phyloP scores from a whole-genome alignment of 148 eudicot species.

The Chenopodium album region DNA sequence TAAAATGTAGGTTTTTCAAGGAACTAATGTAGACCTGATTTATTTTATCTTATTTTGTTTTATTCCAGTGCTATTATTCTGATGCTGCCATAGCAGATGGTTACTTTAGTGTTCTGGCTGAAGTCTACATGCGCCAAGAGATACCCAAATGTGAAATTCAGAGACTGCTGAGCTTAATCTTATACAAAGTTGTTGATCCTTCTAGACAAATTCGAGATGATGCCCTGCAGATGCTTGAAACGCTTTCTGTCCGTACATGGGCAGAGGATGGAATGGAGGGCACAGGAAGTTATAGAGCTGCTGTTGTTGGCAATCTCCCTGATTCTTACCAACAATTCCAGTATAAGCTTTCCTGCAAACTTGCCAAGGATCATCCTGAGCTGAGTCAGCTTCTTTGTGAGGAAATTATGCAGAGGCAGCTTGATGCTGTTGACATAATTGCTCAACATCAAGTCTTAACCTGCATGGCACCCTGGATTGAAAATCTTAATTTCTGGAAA shows the following conservation, averaged over 20 bases:
- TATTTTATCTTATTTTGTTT: conserved; percentile 10
- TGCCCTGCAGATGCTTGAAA: conserved; percentile 99
- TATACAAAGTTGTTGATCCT: conserved; percentile 98
- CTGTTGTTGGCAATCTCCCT: conserved; percentile 98
- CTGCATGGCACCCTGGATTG: conserved; percentile 99
- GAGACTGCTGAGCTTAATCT: conserved; percentile 89
- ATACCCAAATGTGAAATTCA: conserved; percentile 99
- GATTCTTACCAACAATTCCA: conserved; percentile 99
- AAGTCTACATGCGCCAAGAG: conserved; percentile 99
- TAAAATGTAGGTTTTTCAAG: neutral
- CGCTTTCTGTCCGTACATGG: conserved; percentile 95
- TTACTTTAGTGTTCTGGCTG: conserved; percentile 98
- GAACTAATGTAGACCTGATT: neutral
- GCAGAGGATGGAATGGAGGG: conserved; percentile 90
- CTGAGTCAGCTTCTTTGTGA: conserved; percentile 97
- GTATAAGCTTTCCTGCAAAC: conserved; percentile 96
- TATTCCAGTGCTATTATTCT: conserved; percentile 84
- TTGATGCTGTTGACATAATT: conserved; percentile 98
- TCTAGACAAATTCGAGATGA: conserved; percentile 99
- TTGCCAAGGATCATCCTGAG: conserved; percentile 98
- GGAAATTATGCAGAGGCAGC: conserved; percentile 99
- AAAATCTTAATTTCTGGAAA: conserved; percentile 96
- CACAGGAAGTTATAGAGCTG: conserved; percentile 94
- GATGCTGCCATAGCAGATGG: conserved; percentile 99
- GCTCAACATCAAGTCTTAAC: conserved; percentile 98